phyloP scores from a whole-genome alignment of 257 asterid species.

The Scutellaria barbata region DNA sequence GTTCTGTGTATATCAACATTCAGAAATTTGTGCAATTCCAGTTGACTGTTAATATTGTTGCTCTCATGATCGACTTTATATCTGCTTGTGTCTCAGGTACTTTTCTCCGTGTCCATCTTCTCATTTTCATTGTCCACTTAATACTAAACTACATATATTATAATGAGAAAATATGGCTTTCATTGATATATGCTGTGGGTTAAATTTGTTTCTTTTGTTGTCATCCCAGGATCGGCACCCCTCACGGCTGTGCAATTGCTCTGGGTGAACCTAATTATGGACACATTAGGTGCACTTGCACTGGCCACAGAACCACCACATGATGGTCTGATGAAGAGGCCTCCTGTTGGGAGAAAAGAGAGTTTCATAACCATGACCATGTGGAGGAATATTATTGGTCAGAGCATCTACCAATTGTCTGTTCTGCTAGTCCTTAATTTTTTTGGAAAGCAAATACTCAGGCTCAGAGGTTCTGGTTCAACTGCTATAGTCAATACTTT shows the following conservation, averaged over 20 bases:
- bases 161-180: background rate
- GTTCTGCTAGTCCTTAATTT: constrained; percentile 75
- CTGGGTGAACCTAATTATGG: constrained; percentile 99
- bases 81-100: constrained; percentile 88
- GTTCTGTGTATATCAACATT: constrained; percentile 91
- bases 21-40: constrained; percentile 97
- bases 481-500: constrained; percentile 68
- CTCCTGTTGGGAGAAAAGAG: constrained; percentile 70
- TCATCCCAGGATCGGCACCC: constrained; percentile 85
- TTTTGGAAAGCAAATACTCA: constrained; percentile 61
- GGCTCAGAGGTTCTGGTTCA: constrained; percentile 70
- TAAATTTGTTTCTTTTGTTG: constrained; percentile 13
- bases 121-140: background rate
- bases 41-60: constrained; percentile 89
- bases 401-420: constrained; percentile 78
- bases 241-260: constrained; percentile 96
- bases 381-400: constrained; percentile 97
- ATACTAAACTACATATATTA: background rate
- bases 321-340: constrained; percentile 86
- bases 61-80: constrained; percentile 83
- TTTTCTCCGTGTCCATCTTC: background rate
- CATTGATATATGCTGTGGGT: background rate
- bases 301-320: constrained; percentile 98
- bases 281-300: constrained; percentile 96
- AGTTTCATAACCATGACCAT: constrained; percentile 80